Evolutionary conservation across 345 rosid genomes (phyloP).

Genomic region (Pistacia atlantica): DNA sequence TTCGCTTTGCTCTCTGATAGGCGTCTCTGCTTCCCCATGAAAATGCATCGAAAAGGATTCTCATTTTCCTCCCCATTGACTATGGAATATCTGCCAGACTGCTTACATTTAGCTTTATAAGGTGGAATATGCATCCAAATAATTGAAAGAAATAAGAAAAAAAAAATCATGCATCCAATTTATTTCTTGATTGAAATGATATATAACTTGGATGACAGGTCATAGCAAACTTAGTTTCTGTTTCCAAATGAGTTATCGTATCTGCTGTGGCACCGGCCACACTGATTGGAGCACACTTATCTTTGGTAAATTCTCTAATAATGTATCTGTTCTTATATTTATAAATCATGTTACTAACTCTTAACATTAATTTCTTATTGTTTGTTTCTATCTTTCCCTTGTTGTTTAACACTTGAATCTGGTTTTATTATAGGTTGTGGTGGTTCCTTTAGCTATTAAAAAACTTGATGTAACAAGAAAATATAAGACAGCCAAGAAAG

Average conservation of each 20-base stretch:
- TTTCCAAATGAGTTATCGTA: conserved; percentile 19
- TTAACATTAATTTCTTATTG: neutral
- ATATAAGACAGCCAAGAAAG: conserved; percentile 14
- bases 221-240: conserved; percentile 10
- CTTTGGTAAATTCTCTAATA: conserved; percentile 28
- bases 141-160: no score
- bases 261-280: conserved; percentile 26
- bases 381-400: no score
- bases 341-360: neutral
- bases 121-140: neutral
- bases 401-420: neutral
- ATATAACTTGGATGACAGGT: conserved; percentile 25
- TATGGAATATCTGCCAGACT: conserved; percentile 36
- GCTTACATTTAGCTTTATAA: neutral
- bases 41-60: conserved; percentile 31
- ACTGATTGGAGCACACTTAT: conserved; percentile 23
- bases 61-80: conserved; percentile 32
- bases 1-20: conserved; percentile 25
- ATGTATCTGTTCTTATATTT: neutral
- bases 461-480: conserved; percentile 2
- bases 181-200: no score
- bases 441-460: conserved; percentile 25
- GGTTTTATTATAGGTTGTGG: conserved; percentile 5
- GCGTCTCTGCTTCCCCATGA: conserved; percentile 26
- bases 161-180: no score